Base-by-base conservation (phyloP, 2,329 filamentous ascomycete species). In the Fusarium sp. region DNA sequence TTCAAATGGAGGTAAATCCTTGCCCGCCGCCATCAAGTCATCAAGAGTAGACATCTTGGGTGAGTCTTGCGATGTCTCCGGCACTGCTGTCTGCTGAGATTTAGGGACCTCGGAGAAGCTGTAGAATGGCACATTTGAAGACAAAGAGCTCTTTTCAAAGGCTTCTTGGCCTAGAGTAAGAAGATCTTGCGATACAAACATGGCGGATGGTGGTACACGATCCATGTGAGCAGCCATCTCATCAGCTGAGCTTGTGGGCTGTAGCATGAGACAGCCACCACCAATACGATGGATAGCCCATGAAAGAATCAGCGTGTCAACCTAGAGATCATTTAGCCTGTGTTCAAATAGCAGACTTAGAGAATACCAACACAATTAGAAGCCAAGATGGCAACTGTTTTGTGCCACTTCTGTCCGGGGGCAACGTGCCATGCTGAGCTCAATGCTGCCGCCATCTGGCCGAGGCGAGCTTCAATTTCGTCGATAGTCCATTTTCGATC, bases 401-500 rank as follows among this genome's bases (percentile, higher is more conserved):
- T 52, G 36, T 52, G 49, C 49, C 49, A 52, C 36, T 52, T 52
- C 26, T 52, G 49, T 9, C 36, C 36, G n/a, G 49, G 49, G 26
- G 18, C 14, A 33, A 52, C 42, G 26, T 52, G n/a, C 49, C 49
- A 52, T 42, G 49, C 49, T 42, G 49, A 52, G 36, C 49, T 52
- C 26, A 52, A 42, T 42, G 49, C 49, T 40, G 49, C 49, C 49
- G 49, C 49, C 49, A 52, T 52, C 13, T 33, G 49, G 49, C 18
- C 49, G 15, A 52, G 49, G 36, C 49, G 49, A 42, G 36, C 36
- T 42, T 52, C 49, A 52, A 52, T 52, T 7, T 52, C 49, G 26
- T 52, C 49, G 24, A 52, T 28, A 33, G 34, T 52, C 49, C 49
- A 52, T 52, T 52, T 52, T 42, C 49, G 49, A 52, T 52, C 49